These are phyloP conservation scores for Tricholoma flavovirens DNA, from an alignment of 768 basidiomycete genomes.

Conservation along the genomic window DNA sequence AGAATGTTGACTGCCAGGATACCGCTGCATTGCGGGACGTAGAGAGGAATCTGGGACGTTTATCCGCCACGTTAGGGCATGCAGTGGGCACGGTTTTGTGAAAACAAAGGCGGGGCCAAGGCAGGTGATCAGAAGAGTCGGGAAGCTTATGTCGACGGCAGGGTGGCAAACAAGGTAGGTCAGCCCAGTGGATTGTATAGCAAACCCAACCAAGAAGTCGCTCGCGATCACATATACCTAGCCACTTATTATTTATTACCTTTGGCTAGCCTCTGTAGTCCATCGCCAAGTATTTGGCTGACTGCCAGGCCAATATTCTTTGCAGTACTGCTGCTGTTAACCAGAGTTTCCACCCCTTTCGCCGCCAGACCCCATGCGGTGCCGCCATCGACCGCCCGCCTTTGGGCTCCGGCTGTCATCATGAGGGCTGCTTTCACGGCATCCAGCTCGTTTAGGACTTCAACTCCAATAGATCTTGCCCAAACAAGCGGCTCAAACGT, in stretches of 20 bases:
- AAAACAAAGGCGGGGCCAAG: too few relatives aligned
- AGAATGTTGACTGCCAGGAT: too few relatives aligned
- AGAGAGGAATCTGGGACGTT: too few relatives aligned
- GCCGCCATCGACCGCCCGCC: conserved; percentile 6
- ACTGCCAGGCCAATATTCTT: conserved; percentile 23
- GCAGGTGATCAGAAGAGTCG: too few relatives aligned
- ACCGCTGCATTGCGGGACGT: too few relatives aligned
- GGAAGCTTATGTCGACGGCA: too few relatives aligned
- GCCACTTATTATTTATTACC: neutral
- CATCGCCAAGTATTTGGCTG: conserved; percentile 21
- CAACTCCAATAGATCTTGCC: conserved; percentile 82
- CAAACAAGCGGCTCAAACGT: conserved; percentile 70
- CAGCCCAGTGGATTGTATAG: too few relatives aligned
- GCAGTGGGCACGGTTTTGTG: too few relatives aligned
- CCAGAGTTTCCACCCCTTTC: conserved; percentile 40
- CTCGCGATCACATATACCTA: too few relatives aligned
- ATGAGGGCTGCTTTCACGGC: conserved; percentile 79
- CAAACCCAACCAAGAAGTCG: too few relatives aligned
- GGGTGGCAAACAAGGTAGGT: too few relatives aligned
- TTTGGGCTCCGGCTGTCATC: conserved; percentile 61
- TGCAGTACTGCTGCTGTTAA: conserved; percentile 27
- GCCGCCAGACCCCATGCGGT: conserved; percentile 34
- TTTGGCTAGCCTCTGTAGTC: conserved; percentile 23
- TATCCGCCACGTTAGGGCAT: too few relatives aligned
- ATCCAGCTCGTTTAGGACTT: conserved; percentile 87